Base-by-base conservation (phyloP, 2,329 filamentous ascomycete genomes). In the Trichoderma aggressivum region DNA sequence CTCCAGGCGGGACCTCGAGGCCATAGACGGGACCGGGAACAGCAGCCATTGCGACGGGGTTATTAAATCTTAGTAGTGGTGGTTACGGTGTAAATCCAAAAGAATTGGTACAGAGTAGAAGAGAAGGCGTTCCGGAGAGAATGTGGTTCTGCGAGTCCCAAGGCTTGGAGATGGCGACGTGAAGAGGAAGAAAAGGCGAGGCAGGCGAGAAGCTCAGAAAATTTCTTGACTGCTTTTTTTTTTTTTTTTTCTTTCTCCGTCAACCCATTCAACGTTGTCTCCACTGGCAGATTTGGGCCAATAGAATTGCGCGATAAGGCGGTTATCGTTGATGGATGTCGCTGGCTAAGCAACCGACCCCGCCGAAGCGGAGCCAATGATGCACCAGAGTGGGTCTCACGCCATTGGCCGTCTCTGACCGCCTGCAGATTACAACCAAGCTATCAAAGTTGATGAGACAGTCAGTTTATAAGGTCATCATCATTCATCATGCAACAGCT, bases 1-100 rank as follows among this genome's bases (percentile, higher is more conserved):
- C 93, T 79, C 92, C 93, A 77, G 93, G 88, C 77, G 94, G 94
- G 83, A 98, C 92, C 86, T 94, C 91, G 76, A 98, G 91, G 84
- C 94, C 94, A 82, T 96, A 99, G 81, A 98, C 87, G 81, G 92
- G 93, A 82, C 96, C 92, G 75, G 88, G 87, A 78, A 87, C 79
- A 74, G 86, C 81, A 81, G 87, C 84, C 88, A 90, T 90, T 76
- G 76, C 84, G 76, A 71, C 66, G 61, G 63, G n/a, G 60, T 3
- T 50, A 36, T 65, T 47, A 59, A 30, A 50, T 58, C n/a, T 59
- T 60, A 39, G 14, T 71, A 66, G 60, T 72, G 62, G 14, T 24
- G 43, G n/a, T 34, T 50, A 28, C 2, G n/a, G 3, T 4, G 14
- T 7, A 34, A 28, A 61, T 60, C 11, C 21, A 55, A 34, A 64